These are phyloP conservation scores for Phyllosticta paracitricarpa DNA, from an alignment of 2,329 filamentous ascomycete genomes.

Conservation along the genomic window DNA sequence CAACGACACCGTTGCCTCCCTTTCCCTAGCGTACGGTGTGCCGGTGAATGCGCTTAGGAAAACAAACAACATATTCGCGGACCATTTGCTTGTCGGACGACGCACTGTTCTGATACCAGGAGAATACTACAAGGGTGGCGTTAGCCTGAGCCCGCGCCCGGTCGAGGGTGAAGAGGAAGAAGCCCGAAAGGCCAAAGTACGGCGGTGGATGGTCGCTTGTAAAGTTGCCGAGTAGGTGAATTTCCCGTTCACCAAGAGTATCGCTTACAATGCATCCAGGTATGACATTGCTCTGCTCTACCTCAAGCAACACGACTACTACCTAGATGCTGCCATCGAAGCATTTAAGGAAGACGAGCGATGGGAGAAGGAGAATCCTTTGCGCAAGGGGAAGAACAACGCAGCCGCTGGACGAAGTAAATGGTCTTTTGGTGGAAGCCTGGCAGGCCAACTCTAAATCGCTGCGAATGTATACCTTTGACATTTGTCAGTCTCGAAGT, in stretches of 20 bases:
- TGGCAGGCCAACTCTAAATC: slow-evolving; percentile 26
- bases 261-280: slow-evolving; percentile 25
- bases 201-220: slow-evolving; percentile 66
- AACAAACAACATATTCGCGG: slow-evolving; percentile 60
- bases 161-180: slow-evolving; percentile 68
- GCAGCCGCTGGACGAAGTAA: slow-evolving; percentile 19
- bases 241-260: neutral
- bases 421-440: slow-evolving; percentile 25
- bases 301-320: slow-evolving; percentile 57
- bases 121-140: slow-evolving; percentile 55
- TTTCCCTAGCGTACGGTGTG: slow-evolving; percentile 63
- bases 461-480: neutral
- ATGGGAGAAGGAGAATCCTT: slow-evolving; percentile 63
- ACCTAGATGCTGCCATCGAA: slow-evolving; percentile 54
- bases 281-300: slow-evolving; percentile 66
- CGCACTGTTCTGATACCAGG: slow-evolving; percentile 63
- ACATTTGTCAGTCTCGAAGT: neutral
- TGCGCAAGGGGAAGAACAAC: slow-evolving; percentile 38
- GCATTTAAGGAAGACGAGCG: slow-evolving; percentile 60
- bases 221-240: slow-evolving; percentile 59
- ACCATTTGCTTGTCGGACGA: slow-evolving; percentile 60
- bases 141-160: slow-evolving; percentile 59
- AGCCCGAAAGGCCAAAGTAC: slow-evolving; percentile 56
- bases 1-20: slow-evolving; percentile 56
- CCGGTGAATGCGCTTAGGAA: slow-evolving; percentile 52